These are phyloP conservation scores for Raphanus hybrid DNA, from an alignment of 441 rosid species.

Conservation along the genomic window DNA sequence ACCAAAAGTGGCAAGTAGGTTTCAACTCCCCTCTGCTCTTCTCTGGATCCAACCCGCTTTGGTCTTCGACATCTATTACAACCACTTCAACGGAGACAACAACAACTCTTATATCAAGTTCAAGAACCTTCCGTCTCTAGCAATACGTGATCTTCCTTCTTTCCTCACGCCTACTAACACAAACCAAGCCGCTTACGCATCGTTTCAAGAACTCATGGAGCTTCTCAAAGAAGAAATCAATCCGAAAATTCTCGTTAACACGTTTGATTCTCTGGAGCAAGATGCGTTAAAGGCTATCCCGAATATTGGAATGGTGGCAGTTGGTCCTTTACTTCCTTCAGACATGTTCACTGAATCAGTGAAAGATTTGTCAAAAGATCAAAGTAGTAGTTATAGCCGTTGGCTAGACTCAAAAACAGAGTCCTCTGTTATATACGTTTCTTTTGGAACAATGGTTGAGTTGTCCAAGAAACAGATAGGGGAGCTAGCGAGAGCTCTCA, in stretches of 20 bases:
- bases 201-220: conserved; percentile 5
- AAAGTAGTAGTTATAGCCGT: conserved; percentile 27
- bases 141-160: conserved; percentile 54
- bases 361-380: conserved; percentile 19
- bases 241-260: conserved; percentile 41
- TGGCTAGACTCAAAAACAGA: conserved; percentile 58
- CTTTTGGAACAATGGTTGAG: conserved; percentile 60
- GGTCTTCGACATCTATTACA: conserved; percentile 53
- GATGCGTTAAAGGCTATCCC: conserved; percentile 39
- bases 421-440: conserved; percentile 62
- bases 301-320: conserved; percentile 30
- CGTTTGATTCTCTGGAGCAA: conserved; percentile 41
- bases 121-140: conserved; percentile 45
- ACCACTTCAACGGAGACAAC: conserved; percentile 47
- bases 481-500: conserved; percentile 51
- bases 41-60: conserved; percentile 73
- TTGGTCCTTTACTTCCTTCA: conserved; percentile 59
- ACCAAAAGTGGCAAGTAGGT: conserved; percentile 49
- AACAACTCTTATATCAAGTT: conserved; percentile 26
- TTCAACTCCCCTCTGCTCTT: conserved; percentile 47
- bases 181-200: background rate
- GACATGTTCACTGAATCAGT: conserved; percentile 42
- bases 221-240: conserved; percentile 38
- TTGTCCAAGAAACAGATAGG: conserved; percentile 53
- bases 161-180: conserved; percentile 41